Percentiles rank a stretch among this genome's conserved stretches.
These are phyloP conservation scores for Candida odintsovae DNA, from an alignment of 805 yeast species.

Conservation along the genomic window DNA sequence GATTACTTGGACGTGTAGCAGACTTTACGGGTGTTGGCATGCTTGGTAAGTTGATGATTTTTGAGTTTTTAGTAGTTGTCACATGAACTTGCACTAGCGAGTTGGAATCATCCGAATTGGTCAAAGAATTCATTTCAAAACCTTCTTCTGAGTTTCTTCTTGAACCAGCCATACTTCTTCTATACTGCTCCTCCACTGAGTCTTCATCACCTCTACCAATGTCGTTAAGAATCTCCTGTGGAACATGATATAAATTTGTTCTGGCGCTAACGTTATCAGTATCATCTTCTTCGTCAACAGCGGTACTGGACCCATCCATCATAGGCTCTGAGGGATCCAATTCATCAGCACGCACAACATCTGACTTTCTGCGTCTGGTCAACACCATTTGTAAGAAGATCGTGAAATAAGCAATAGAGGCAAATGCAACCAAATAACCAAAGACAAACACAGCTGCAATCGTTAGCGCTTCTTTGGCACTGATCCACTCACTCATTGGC, in stretches of 20 bases:
- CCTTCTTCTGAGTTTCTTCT: conserved; percentile 2
- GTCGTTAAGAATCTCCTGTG: conserved; percentile 14
- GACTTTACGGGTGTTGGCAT: conserved; percentile 18
- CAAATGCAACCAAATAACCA: conserved; percentile 53
- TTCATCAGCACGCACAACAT: conserved; percentile 27
- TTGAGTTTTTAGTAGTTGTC: conserved; percentile 1
- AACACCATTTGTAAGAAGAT: conserved; percentile 31
- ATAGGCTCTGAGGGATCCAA: conserved; percentile 6
- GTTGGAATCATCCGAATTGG: not conserved
- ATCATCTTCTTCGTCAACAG: not conserved
- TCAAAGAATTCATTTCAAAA: not conserved
- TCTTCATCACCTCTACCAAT: conserved; percentile 23
- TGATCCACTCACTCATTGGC: conserved; percentile 61
- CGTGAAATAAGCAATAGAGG: conserved; percentile 44
- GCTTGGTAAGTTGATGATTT: conserved; percentile 4
- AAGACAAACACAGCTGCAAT: conserved; percentile 69
- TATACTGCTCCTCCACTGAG: conserved; percentile 15
- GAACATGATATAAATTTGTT: conserved; percentile 9
- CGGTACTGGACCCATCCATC: not conserved
- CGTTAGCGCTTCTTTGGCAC: conserved; percentile 62
- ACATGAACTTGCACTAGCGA: not conserved
- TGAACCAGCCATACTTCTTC: conserved; percentile 11
- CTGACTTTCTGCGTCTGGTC: conserved; percentile 16
- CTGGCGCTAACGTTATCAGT: not conserved
- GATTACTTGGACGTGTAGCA: conserved; percentile 8